phyloP scores from a whole-genome alignment of 2,329 filamentous ascomycete species.

The Colletotrichum sojae region DNA sequence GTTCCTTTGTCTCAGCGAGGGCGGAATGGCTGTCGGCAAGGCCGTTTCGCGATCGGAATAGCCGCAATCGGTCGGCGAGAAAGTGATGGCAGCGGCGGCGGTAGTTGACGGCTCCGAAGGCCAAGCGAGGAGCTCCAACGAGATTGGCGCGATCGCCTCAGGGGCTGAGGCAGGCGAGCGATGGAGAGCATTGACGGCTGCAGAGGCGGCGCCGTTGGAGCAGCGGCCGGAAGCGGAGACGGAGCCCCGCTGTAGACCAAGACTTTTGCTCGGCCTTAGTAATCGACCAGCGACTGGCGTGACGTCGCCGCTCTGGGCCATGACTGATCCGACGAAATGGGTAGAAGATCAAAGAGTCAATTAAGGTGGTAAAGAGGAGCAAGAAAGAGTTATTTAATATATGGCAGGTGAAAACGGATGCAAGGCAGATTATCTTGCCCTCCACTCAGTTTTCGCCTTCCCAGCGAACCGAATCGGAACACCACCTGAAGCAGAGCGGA shows the following conservation, averaged over 20 bases:
- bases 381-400: constrained; percentile 7
- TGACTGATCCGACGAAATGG: constrained; percentile 20
- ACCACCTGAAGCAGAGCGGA: background rate
- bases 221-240: constrained; percentile 22
- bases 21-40: background rate
- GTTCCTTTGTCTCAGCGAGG: constrained; percentile 4
- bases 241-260: constrained; percentile 30
- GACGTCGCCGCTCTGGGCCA: constrained; percentile 32
- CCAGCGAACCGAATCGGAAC: background rate
- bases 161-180: constrained; percentile 10
- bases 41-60: constrained; percentile 4
- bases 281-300: constrained; percentile 48
- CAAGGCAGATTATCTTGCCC: background rate
- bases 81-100: too few relatives aligned
- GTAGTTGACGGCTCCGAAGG: constrained; percentile 21
- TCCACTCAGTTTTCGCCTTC: background rate
- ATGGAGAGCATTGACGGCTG: constrained; percentile 20
- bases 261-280: constrained; percentile 48
- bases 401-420: background rate
- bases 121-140: constrained; percentile 33
- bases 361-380: background rate
- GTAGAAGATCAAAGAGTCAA: background rate
- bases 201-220: constrained; percentile 26
- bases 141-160: constrained; percentile 18
- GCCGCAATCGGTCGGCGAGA: background rate